Evolutionary conservation across 1,284 basidiomycete genomes (phyloP).

Genomic region (Bjerkandera adusta): DNA sequence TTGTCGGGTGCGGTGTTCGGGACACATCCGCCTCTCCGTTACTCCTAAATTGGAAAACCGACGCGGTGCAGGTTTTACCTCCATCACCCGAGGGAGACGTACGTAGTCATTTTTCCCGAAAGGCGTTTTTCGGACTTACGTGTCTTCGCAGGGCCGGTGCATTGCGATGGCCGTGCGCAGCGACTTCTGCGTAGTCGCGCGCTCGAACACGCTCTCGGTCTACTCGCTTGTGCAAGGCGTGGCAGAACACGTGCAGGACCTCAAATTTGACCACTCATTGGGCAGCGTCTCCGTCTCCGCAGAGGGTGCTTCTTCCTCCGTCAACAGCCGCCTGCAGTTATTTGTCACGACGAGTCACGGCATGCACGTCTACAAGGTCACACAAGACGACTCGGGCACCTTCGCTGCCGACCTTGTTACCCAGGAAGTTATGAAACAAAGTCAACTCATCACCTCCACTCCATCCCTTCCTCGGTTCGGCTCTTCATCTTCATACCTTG

Average conservation of each 20-base stretch:
- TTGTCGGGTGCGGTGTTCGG: slow-evolving; percentile 13
- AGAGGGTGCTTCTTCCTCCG: not conserved
- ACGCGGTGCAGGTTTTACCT: slow-evolving; percentile 8
- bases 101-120: not conserved
- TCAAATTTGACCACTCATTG: slow-evolving; percentile 11
- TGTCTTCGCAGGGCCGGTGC: slow-evolving; percentile 6
- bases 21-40: slow-evolving; percentile 7
- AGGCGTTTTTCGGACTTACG: not conserved
- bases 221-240: slow-evolving; percentile 7
- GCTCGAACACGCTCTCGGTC: slow-evolving; percentile 9
- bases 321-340: slow-evolving; percentile 2
- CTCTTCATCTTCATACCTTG: slow-evolving; percentile 11
- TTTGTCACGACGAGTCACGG: slow-evolving; percentile 11
- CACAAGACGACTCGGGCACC: slow-evolving; percentile 1
- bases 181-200: slow-evolving; percentile 14
- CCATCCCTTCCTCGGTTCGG: slow-evolving; percentile 13
- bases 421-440: slow-evolving; percentile 11
- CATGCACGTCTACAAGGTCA: slow-evolving; percentile 10
- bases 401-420: slow-evolving; percentile 10
- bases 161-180: slow-evolving; percentile 15
- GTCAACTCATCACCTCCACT: slow-evolving; percentile 2
- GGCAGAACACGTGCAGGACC: slow-evolving; percentile 9
- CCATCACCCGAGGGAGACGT: slow-evolving; percentile 11
- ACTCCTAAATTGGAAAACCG: slow-evolving; percentile 17
- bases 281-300: slow-evolving; percentile 13